Evolutionary conservation across 441 rosid genomes (phyloP), one percentile per base, ranked within the genome.

Genomic region (Brassica hybrid): DNA sequence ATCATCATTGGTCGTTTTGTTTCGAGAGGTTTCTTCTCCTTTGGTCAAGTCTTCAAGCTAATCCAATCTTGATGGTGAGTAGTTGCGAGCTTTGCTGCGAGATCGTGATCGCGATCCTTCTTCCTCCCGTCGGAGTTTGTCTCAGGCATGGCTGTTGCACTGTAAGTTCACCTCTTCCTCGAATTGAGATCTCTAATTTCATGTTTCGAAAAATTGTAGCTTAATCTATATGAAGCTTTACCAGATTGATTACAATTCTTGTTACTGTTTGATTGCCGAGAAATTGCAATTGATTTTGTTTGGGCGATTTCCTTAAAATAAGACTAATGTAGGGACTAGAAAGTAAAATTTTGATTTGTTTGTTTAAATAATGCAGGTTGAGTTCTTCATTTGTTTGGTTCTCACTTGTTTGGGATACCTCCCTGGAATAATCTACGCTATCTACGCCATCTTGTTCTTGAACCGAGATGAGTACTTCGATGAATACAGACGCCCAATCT

Each of bases 71-170:
- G 1, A 91, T 90, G 97, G 87, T 88, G 13, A 79, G 67, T 61
- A 38, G 74, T 57, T 91, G 98, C 65, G 94, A 80, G 77, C 84
- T 88, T 73, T 80, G 75, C 76, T 91, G 98, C 79, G 97, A 93
- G 73, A 80, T 93, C 81, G 48, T 93, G 13, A 88, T 93, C 83
- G 96, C 98, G 10, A 82, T 93, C 67, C 36, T 93, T 79, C 89
- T 93, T 61, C 98, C 98, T 68, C 98, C 98, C 17, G 66, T 93
- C 65, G 97, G 98, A 18, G 98, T 93, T 78, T 91, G 98, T 84
- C 80, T 91, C 65, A 76, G 97, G 67, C 94, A 91, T 77, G 97
- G 97, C 63, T 93, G 97, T 72, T 91, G 98, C 86, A 86, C 79
- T 12, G 94, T 90, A 85, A 14, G 86, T 66, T 13, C 52, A 59